These are phyloP conservation scores for Pleurotus tuoliensis DNA, from an alignment of 768 basidiomycete genomes.

Conservation along the genomic window DNA sequence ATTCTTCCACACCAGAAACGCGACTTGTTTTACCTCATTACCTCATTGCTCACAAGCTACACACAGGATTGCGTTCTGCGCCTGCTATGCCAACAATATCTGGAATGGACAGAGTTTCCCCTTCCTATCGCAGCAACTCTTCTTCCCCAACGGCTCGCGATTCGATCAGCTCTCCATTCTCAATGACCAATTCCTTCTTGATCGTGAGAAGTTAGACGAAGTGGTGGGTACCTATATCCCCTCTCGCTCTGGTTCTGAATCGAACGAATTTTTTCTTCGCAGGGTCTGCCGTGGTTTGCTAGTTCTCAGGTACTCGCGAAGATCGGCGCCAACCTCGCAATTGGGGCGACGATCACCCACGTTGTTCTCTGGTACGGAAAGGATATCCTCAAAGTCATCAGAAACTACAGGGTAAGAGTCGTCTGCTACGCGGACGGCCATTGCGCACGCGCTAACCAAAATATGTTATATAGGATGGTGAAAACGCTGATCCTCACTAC, in stretches of 20 bases:
- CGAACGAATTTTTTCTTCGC: neutral
- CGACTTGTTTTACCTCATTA: neutral
- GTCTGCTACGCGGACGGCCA: neutral
- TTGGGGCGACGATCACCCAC: slow-evolving; percentile 48
- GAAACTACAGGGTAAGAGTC: slow-evolving; percentile 33
- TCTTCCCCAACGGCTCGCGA: slow-evolving; percentile 39
- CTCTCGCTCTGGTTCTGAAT: too few species aligned
- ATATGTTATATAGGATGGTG: slow-evolving; percentile 19
- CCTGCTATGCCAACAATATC: slow-evolving; percentile 41
- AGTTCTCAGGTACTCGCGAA: slow-evolving; percentile 39
- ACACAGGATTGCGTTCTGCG: slow-evolving; percentile 40
- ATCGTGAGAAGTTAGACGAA: slow-evolving; percentile 41
- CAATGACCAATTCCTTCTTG: slow-evolving; percentile 44
- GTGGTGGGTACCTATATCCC: slow-evolving; percentile 24
- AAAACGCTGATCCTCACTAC: slow-evolving; percentile 49
- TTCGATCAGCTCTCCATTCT: slow-evolving; percentile 54
- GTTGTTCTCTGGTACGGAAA: slow-evolving; percentile 51
- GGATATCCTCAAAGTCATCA: slow-evolving; percentile 39
- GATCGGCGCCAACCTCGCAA: slow-evolving; percentile 32
- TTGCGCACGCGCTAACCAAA: neutral
- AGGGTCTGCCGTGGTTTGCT: slow-evolving; percentile 44
- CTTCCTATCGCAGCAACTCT: slow-evolving; percentile 41
- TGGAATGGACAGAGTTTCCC: slow-evolving; percentile 62
- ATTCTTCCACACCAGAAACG: slow-evolving; percentile 3
- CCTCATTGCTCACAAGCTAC: neutral